Evolutionary conservation across 495 filamentous ascomycete genomes (phyloP), one percentile per base, ranked within the genome.

Genomic region (Corynascus novoguineensis): DNA sequence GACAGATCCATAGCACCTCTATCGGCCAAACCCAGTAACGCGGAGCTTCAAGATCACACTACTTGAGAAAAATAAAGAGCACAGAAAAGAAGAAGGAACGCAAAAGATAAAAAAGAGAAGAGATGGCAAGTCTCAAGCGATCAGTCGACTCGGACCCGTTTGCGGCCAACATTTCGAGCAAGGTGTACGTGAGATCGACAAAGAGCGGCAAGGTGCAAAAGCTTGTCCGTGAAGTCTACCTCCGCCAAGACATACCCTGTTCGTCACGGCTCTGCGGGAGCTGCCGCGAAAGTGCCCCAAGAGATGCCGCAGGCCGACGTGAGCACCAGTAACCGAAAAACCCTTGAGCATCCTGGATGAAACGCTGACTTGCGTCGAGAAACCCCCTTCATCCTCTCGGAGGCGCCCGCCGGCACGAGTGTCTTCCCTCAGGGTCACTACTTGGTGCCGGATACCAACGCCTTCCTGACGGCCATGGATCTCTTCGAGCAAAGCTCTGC

Each of bases 181-280:
- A 97, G 75, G 81, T 93, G 60, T 99, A 91, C 64, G 86, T 97
- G 59, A 78, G 93, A 55, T 96, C 93, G 27, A 92, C 90, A 17
- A 92, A 87, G 70, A 89, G 82, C 71, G 93, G 93, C 66, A 97
- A 96, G 75, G 93, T 97, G 57, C 90, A 96, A 73, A 98, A 99
- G 76, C 92, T 99, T 69, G 95, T 97, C 57, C 84, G 90, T 45
- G 93, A 99, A 77, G 75, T 97, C 51, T 97, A 99, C 74, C 80
- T 99, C 29, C 83, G 93, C 64, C 85, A 90, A 75, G 95, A 99
- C 70, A 97, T 97, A 62, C 93, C 93, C 31, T 99, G 93, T 74
- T 99, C 95, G 15, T 97, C 92, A 3, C 86, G 82, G 70, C 80
- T 97, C 47, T 99, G 93, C 75, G 75, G 79, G 41, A 68, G 68